Evolutionary conservation across 2,329 filamentous ascomycete genomes (phyloP), one percentile per base, ranked within the genome.

Genomic region (Pestalotiopsis sp.): DNA sequence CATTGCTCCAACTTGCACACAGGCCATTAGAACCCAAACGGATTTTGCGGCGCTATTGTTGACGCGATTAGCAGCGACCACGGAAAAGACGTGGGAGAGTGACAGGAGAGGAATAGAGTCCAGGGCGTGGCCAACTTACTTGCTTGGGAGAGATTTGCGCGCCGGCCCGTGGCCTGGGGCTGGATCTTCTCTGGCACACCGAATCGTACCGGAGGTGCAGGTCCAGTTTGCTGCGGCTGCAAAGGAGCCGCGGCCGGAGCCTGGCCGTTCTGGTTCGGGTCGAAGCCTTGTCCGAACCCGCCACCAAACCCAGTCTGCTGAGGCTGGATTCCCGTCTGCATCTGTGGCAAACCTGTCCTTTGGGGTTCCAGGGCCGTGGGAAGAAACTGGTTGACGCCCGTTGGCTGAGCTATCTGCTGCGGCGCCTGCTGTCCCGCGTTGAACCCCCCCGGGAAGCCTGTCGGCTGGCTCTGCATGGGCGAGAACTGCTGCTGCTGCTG

Each of bases 101-200:
- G 14, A 61, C 57, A 14, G 38, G 36, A 25, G 23, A 25, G 45
- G n/a, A 40, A 12, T 36, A 63, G 40, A 27, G 27, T n/a, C 20
- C 36, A n/a, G 14, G 31, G 31, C 31, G 31, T 36, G 7, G 31
- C 31, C 40, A 68, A 95, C 95, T 92, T 91, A 98, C 95, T 99
- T 77, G 96, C 96, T 89, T 97, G 93, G 66, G 93, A 87, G 73
- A 99, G 86, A 80, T 98, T 98, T 68, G 96, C 96, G 84, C 93
- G 90, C 75, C 92, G 86, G 72, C 96, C 96, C 6, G 96, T 99
- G 36, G 94, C 88, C 83, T 98, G 96, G 38, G 95, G 90, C 70
- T 89, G 86, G 75, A 98, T 83, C 80, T 93, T 96, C 81, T 94
- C 94, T 38, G 90, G 84, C 45, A 97, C 91, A 52, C 96, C 96